Evolutionary conservation across 139 green algal genomes (phyloP), one percentile per base, ranked within the genome.

Genomic region (Asterochloris erici): DNA sequence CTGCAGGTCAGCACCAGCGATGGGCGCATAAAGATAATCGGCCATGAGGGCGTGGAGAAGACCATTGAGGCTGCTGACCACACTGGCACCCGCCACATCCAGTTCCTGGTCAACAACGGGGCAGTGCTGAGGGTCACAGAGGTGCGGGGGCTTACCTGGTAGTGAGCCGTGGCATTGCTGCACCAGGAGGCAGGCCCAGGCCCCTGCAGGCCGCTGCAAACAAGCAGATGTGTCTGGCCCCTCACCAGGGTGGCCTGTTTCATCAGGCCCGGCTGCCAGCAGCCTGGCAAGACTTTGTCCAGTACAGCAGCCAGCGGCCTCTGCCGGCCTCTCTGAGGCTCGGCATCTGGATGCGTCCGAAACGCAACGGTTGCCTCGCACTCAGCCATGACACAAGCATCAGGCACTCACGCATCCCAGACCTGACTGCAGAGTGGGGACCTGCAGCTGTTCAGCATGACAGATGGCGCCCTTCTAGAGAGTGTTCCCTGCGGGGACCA

Each of bases 21-120:
- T 81, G 89, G 89, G 16, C 73, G 87, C 16, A 62, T 92, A 14
- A 90, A 91, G 68, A 63, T 92, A 29, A 78, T 91, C 29, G 89
- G 89, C 0, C 77, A 27, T 24, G 79, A 84, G 60, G 85, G 89
- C 1, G 87, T 91, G 61, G 89, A 92, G 71, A 64, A 19, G 29
- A 86, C 78, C 27, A 38, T 91, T 28, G 63, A 54, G 28, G 38
- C 73, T 17, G 27, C 68, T 14, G 84, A 74, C 17, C 83, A 81
- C 23, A 79, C 81, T 11, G 74, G 61, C 68, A 91, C 87, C 14
- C 70, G 77, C 63, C 74, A 87, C 64, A 64, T 92, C 26, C 84
- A 85, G n/a, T 92, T 92, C 79, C 76, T 92, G 29, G 47, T 61
- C 9, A 63, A 83, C 71, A 82, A 73, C 10, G 88, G 79, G 28